Percentiles rank a stretch among this genome's conserved stretches.
These are phyloP conservation scores for Dictyophora rubrovolvata DNA, from an alignment of 768 basidiomycete species.

Conservation along the genomic window DNA sequence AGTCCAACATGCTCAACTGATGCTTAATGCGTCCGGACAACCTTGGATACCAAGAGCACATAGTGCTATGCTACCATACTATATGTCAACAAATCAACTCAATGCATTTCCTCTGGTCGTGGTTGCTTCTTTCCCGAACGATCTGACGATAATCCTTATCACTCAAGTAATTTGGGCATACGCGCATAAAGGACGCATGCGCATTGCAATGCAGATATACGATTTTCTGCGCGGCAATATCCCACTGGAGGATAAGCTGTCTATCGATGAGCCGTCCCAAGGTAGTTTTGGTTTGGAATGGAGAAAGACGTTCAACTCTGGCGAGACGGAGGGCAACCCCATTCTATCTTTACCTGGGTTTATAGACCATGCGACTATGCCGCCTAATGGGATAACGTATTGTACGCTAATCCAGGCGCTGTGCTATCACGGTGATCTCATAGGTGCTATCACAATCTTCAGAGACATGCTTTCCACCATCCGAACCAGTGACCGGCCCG, in stretches of 20 bases:
- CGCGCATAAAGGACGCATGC: slow-evolving; percentile 38
- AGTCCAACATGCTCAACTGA: slow-evolving; percentile 41
- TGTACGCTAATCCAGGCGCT: slow-evolving; percentile 57
- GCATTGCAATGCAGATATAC: slow-evolving; percentile 54
- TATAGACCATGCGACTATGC: slow-evolving; percentile 19
- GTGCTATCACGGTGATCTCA: slow-evolving; percentile 62
- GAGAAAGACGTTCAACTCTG: not conserved
- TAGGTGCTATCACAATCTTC: slow-evolving; percentile 44
- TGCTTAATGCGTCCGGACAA: slow-evolving; percentile 45
- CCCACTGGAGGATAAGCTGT: slow-evolving; percentile 25
- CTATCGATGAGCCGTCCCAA: slow-evolving; percentile 27
- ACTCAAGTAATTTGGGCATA: slow-evolving; percentile 69
- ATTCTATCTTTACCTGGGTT: slow-evolving; percentile 16
- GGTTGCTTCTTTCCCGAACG: slow-evolving; percentile 40
- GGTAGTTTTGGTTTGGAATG: slow-evolving; percentile 16
- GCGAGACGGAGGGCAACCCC: slow-evolving; percentile 4
- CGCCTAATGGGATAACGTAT: slow-evolving; percentile 60
- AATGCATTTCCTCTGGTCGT: slow-evolving; percentile 47
- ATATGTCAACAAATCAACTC: slow-evolving; percentile 36
- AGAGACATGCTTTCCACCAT: slow-evolving; percentile 46
- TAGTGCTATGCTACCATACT: slow-evolving; percentile 49
- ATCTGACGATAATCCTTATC: slow-evolving; percentile 42
- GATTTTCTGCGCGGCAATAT: slow-evolving; percentile 48
- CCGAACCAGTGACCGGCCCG: not conserved
- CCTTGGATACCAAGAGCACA: slow-evolving; percentile 53